phyloP scores from a whole-genome alignment of 768 basidiomycete species.

The Hortiboletus flavorubellus region DNA sequence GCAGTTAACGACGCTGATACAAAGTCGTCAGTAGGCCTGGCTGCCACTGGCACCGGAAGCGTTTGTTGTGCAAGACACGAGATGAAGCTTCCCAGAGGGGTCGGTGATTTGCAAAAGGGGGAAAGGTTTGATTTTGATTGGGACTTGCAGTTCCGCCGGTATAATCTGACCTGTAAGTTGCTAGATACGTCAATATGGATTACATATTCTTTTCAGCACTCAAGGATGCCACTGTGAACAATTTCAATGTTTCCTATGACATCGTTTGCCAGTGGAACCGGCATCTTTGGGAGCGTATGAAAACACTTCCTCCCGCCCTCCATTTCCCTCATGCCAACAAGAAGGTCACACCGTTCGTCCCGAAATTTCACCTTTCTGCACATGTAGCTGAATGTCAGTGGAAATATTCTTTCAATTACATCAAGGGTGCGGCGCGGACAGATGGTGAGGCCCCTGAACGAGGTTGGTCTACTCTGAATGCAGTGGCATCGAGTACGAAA shows the following conservation, averaged over 20 bases:
- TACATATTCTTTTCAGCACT: too few species aligned
- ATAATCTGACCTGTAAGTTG: too few species aligned
- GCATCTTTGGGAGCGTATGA: too few species aligned
- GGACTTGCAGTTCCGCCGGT: too few species aligned
- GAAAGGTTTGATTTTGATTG: slow-evolving; percentile 5
- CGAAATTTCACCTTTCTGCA: slow-evolving; percentile 38
- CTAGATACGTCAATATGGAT: too few species aligned
- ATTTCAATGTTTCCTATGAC: background rate
- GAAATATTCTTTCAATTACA: slow-evolving; percentile 31
- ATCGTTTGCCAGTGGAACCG: background rate
- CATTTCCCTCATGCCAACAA: too few species aligned
- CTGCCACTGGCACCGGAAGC: slow-evolving; percentile 11
- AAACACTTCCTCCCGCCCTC: too few species aligned
- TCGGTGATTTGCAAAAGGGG: slow-evolving; percentile 21
- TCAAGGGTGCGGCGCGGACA: background rate
- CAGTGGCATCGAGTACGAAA: background rate
- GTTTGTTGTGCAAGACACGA: slow-evolving; percentile 12
- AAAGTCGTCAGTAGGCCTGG: background rate
- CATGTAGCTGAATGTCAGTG: slow-evolving; percentile 32
- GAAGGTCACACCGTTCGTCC: slow-evolving; percentile 20
- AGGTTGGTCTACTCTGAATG: slow-evolving; percentile 36
- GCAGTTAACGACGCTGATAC: slow-evolving; percentile 2
- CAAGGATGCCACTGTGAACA: too few species aligned
- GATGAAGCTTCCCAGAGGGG: slow-evolving; percentile 11
- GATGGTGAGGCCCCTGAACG: slow-evolving; percentile 36